A percentile compares a stretch with the other conserved stretches of the same genome.
Conservation (phyloP, 169 alveolate genomes). For the Haemoproteus tartakovskyi region DNA sequence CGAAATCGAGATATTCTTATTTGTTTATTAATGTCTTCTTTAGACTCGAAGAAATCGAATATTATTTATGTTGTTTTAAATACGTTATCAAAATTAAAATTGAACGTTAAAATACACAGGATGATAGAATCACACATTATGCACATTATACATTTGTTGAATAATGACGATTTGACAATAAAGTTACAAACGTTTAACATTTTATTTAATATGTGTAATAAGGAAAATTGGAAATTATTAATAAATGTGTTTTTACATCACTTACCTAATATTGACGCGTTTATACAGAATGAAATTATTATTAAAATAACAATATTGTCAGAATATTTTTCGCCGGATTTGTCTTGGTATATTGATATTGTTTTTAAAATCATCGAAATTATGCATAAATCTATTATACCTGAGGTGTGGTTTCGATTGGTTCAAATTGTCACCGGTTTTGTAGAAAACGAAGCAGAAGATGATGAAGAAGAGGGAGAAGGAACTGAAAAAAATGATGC, state of each 20-base stretch:
- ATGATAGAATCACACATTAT: slow-evolving; percentile 78
- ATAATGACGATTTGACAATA: slow-evolving; percentile 87
- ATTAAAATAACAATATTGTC: slow-evolving; percentile 88
- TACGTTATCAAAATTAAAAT: slow-evolving; percentile 30
- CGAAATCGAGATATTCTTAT: slow-evolving; percentile 53
- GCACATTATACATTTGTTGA: slow-evolving; percentile 77
- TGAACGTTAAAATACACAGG: slow-evolving; percentile 13
- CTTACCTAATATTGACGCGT: slow-evolving; percentile 87
- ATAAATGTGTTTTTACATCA: slow-evolving; percentile 89
- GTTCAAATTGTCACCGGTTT: slow-evolving; percentile 46
- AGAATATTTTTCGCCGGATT: slow-evolving; percentile 87
- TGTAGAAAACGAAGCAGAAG: slow-evolving; percentile 56
- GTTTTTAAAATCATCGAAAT: slow-evolving; percentile 87
- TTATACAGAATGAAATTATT: slow-evolving; percentile 89
- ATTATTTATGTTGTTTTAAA: slow-evolving; percentile 32
- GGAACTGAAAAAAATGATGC: neutral
- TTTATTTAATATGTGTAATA: slow-evolving; percentile 87
- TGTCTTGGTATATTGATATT: slow-evolving; percentile 90
- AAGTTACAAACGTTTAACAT: slow-evolving; percentile 89
- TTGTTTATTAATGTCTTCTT: slow-evolving; percentile 21
- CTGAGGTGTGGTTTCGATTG: slow-evolving; percentile 82
- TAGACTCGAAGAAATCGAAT: slow-evolving; percentile 58
- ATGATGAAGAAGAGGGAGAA: neutral
- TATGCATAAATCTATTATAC: slow-evolving; percentile 88
- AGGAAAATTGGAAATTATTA: slow-evolving; percentile 80